A percentile compares a stretch with the other conserved stretches of the same genome.
Conservation (phyloP, 2,329 filamentous ascomycete genomes). For the Calonectria pseudoturangicola region DNA sequence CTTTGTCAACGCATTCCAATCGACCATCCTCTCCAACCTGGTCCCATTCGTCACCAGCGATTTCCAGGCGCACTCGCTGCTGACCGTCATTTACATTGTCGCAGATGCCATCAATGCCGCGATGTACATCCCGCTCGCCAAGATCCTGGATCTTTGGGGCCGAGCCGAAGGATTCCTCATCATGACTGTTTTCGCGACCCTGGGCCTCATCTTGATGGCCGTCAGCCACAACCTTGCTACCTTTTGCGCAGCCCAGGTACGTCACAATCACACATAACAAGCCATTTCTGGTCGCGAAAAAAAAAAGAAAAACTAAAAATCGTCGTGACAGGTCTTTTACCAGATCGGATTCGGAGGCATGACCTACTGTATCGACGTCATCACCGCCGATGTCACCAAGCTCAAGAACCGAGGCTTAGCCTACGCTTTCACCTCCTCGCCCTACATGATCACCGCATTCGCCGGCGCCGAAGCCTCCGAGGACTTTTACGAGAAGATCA, state of each 20-base stretch:
- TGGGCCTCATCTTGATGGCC: slow-evolving; percentile 76
- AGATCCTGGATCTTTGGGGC: slow-evolving; percentile 77
- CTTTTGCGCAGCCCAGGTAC: slow-evolving; percentile 72
- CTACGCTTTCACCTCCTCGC: slow-evolving; percentile 63
- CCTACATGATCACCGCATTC: slow-evolving; percentile 68
- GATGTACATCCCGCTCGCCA: slow-evolving; percentile 76
- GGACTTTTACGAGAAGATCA: slow-evolving; percentile 44
- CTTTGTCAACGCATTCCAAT: slow-evolving; percentile 69
- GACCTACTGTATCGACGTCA: slow-evolving; percentile 76
- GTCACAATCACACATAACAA: not conserved
- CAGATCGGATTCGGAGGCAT: slow-evolving; percentile 77
- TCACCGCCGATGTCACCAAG: slow-evolving; percentile 78
- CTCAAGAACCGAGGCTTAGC: slow-evolving; percentile 63
- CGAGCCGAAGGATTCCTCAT: slow-evolving; percentile 75
- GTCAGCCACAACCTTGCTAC: slow-evolving; percentile 64
- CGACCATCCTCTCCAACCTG: slow-evolving; percentile 63
- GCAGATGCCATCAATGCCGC: slow-evolving; percentile 72
- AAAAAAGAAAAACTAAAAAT: slow-evolving; percentile 18
- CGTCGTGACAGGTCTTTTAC: slow-evolving; percentile 72
- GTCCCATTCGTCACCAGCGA: slow-evolving; percentile 68
- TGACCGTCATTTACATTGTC: slow-evolving; percentile 72
- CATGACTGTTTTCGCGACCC: slow-evolving; percentile 68
- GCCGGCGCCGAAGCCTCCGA: slow-evolving; percentile 54
- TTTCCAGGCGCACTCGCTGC: slow-evolving; percentile 71
- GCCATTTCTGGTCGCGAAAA: too few species aligned